These are phyloP conservation scores for Pythium sukuiense DNA, from an alignment of 352 stramenopile species.

Conservation along the genomic window DNA sequence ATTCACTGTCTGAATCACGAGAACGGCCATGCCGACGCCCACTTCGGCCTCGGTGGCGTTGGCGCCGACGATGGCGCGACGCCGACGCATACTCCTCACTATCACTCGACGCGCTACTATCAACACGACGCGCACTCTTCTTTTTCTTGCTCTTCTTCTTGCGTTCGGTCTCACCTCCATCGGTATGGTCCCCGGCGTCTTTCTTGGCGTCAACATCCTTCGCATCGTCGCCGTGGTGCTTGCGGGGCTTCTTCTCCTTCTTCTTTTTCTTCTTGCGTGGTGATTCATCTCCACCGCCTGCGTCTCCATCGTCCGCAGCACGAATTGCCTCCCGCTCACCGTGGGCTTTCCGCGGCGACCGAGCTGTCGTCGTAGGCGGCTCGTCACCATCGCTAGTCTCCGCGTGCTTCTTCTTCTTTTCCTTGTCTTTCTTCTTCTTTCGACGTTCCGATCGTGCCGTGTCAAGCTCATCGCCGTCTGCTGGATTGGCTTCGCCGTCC, in stretches of 20 bases:
- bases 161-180: slow-evolving; percentile 34
- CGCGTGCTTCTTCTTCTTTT: slow-evolving; percentile 44
- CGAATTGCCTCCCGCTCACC: slow-evolving; percentile 23
- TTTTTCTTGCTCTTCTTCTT: slow-evolving; percentile 43
- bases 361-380: slow-evolving; percentile 15
- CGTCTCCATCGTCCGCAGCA: slow-evolving; percentile 25
- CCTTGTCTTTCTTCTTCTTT: slow-evolving; percentile 60
- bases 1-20: slow-evolving; percentile 48
- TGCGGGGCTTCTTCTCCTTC: slow-evolving; percentile 38
- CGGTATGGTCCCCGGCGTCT: slow-evolving; percentile 17
- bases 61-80: slow-evolving; percentile 21
- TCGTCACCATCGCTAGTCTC: slow-evolving; percentile 45
- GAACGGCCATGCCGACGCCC: slow-evolving; percentile 28
- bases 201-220: slow-evolving; percentile 7
- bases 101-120: slow-evolving; percentile 19
- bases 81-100: slow-evolving; percentile 8
- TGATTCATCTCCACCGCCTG: slow-evolving; percentile 30
- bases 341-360: slow-evolving; percentile 47
- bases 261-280: slow-evolving; percentile 75
- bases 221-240: slow-evolving; percentile 30
- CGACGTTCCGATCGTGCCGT: slow-evolving; percentile 41
- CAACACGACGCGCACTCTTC: slow-evolving; percentile 10
- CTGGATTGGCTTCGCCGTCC: slow-evolving; percentile 12
- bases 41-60: slow-evolving; percentile 27
- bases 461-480: slow-evolving; percentile 17